Percentiles rank a stretch among this genome's conserved stretches.
Conservation (phyloP, 2,329 filamentous ascomycete genomes). For the Metarhizium humberi region DNA sequence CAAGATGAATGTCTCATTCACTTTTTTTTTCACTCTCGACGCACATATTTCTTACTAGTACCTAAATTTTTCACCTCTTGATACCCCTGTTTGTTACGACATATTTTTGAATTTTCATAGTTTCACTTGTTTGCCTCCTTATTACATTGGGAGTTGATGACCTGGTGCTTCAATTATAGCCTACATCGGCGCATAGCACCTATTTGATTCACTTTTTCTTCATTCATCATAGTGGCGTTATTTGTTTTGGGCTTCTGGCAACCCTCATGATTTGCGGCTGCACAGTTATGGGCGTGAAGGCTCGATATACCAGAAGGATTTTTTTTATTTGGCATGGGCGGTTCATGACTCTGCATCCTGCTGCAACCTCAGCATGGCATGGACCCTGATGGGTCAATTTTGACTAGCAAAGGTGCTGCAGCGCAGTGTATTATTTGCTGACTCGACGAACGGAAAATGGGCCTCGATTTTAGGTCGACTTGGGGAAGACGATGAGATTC, state of each 20-base stretch:
- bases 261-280: not conserved
- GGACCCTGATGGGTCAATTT: not conserved
- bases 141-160: not conserved
- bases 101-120: not conserved
- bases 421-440: not conserved
- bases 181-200: not conserved
- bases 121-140: not conserved
- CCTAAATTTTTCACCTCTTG: conserved; percentile 3
- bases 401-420: not conserved
- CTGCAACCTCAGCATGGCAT: not conserved
- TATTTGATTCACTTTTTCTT: not conserved
- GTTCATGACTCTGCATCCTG: not conserved
- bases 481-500: not conserved
- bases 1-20: not conserved
- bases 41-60: not conserved
- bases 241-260: not conserved
- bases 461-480: not conserved
- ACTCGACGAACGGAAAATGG: not conserved
- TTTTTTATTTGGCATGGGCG: not conserved
- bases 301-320: not conserved
- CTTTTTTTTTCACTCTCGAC: not conserved
- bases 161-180: not conserved
- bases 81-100: conserved; percentile 4
- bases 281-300: not conserved
- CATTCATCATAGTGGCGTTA: not conserved